A percentile compares a stretch with the other conserved stretches of the same genome.
Conservation (phyloP, 768 basidiomycete genomes). For the Favolaschia claudopus region DNA sequence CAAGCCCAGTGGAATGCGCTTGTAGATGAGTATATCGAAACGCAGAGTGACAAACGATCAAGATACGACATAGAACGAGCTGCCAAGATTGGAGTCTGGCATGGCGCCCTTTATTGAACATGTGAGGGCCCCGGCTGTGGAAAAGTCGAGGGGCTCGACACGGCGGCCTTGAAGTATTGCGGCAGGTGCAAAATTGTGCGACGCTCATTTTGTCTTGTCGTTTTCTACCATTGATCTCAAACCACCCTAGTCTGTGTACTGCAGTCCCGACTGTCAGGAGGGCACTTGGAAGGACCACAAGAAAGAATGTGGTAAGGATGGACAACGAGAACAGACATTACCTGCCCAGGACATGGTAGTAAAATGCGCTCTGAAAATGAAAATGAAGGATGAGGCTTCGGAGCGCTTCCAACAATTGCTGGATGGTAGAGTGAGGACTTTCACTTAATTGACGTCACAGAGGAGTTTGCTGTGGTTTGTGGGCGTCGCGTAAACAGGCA, state of each 20-base stretch:
- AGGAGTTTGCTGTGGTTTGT: too few species aligned
- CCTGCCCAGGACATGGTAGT: neutral
- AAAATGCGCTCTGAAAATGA: too few species aligned
- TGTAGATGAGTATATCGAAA: slow-evolving; percentile 8
- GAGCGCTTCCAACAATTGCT: too few species aligned
- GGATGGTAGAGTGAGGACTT: too few species aligned
- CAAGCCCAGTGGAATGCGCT: slow-evolving; percentile 6
- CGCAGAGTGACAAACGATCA: neutral
- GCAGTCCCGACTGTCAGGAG: neutral
- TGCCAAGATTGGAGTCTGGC: slow-evolving; percentile 11
- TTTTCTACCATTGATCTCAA: neutral
- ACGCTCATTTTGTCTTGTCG: neutral
- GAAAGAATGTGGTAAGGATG: neutral
- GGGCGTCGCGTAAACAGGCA: too few species aligned
- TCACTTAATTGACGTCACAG: too few species aligned
- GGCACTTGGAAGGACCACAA: slow-evolving; percentile 11
- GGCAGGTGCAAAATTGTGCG: slow-evolving; percentile 13
- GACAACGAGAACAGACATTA: slow-evolving; percentile 5
- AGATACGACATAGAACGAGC: slow-evolving; percentile 5
- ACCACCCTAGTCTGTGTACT: slow-evolving; percentile 13
- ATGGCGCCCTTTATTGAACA: slow-evolving; percentile 4
- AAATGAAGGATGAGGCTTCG: too few species aligned
- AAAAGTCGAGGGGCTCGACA: neutral
- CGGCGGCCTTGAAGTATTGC: neutral
- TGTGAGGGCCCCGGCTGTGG: slow-evolving; percentile 10